Evolutionary conservation across 1,139 yeast genomes (phyloP), one percentile per base, ranked within the genome.

Genomic region (Saccharomyces uvarum): DNA sequence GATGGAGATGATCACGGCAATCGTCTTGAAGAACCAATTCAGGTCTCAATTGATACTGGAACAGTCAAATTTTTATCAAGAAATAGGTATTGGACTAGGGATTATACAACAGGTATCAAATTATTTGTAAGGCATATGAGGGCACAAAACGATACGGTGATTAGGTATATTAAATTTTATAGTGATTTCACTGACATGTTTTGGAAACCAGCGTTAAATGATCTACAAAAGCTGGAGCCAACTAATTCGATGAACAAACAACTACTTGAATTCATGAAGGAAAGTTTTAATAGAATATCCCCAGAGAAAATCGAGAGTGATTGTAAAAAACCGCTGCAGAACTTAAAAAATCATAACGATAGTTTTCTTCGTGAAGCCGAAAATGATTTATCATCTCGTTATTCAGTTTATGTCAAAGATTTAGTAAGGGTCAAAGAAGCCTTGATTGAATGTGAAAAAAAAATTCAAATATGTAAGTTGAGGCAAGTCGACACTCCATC

Each of bases 91-190:
- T 70, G 72, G 72, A 55, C 69, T 2, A 56, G 61, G 28, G 73
- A 70, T 53, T 65, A 66, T 52, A 57, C 59, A 27, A 61, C 65
- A 1, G 73, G 73, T 4, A 63, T 70, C 38, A 53, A 62, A 11
- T 52, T 63, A 0, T 58, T 70, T 11, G 29, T 63, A 0, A 49
- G 51, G 2, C 53, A 50, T 9, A 52, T 68, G 9, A 61, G 62
- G 11, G 49, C 44, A 11, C 67, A 66, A 4, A 59, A 59, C n/a
- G 46, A 49, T 4, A 62, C 60, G 42, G 53, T 65, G 2, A 47
- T 56, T 21, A 54, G 54, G 7, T 54, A 59, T 1, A 51, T 62
- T 4, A 49, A 53, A 9, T 59, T 54, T 49, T 65, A 61, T 42
- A 53, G 56, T 8, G 55, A 54, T 38, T 62, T 64, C 41, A 53